These are phyloP conservation scores for Daedaleopsis nitida DNA, from an alignment of 768 basidiomycete genomes.

Conservation along the genomic window DNA sequence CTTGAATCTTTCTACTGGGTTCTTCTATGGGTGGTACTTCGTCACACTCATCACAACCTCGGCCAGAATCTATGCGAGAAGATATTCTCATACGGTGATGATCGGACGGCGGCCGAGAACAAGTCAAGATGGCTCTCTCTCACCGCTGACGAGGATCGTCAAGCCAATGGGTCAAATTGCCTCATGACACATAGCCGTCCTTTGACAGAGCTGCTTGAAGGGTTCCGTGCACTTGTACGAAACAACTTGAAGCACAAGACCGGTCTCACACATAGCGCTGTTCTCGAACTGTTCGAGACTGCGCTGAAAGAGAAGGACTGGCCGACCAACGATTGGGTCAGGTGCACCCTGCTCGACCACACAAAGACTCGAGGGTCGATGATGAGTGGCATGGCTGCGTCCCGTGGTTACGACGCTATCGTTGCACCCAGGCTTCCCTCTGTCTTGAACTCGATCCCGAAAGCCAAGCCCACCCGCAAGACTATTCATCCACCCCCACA, in stretches of 20 bases:
- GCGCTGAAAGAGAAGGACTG: background rate
- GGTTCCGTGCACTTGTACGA: background rate
- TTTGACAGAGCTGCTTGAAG: background rate
- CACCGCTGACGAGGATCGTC: no score
- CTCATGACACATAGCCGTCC: background rate
- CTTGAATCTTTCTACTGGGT: constrained; percentile 22
- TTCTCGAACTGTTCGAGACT: background rate
- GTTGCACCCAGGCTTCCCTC: no score
- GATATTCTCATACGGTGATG: background rate
- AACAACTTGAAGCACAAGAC: background rate
- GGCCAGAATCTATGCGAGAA: background rate
- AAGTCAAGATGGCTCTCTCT: background rate
- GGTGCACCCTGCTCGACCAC: background rate
- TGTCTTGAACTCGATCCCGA: no score
- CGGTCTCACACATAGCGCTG: background rate
- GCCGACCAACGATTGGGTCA: background rate
- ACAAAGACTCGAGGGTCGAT: background rate
- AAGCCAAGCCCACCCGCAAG: no score
- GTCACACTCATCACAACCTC: constrained; percentile 2
- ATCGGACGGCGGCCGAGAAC: background rate
- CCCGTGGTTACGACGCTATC: background rate
- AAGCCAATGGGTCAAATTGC: no score
- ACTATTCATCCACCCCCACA: no score
- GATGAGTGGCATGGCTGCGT: background rate
- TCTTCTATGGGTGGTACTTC: constrained; percentile 12